Base-by-base conservation (phyloP, 2,329 filamentous ascomycete genomes). In the Diaporthe batatas region DNA sequence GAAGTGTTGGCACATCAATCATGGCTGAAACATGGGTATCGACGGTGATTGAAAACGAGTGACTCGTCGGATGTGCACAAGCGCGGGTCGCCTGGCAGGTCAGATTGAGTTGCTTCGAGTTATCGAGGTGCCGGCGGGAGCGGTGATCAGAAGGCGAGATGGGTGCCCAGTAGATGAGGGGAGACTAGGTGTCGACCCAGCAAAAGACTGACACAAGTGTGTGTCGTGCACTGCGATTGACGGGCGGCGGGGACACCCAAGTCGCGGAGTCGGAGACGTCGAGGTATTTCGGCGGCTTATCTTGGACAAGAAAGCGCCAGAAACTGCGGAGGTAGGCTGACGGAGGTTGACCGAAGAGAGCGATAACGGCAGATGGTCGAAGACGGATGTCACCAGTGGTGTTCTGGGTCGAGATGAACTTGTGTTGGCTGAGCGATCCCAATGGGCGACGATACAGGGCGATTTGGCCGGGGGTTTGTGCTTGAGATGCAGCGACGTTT, bases 1-100 rank as follows among this genome's bases (percentile, higher is more conserved):
- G 76, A 58, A 68, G 53, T 59, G 73, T 69, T 79, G 73, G 78
- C 78, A 74, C 75, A 72, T 78, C 75, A 79, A 77, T 76, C 81
- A 83, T 83, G 79, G 72, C 79, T 77, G 77, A 74, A 44, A 74
- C 80, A 82, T 82, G 72, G 67, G 74, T 74, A 29, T 62, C 51
- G 64, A 58, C 32, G 34, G 55, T 34, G 32, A 44, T 55, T 72
- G 25, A 21, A 59, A 70, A 70, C 21, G 53, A 68, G 54, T 25
- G 68, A 49, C 16, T 55, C 11, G 42, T 57, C 25, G 44, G 42
- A 34, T 59, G 54, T 67, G 36, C 32, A 49, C 44, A 53, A 44
- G 44, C 55, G 53, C 34, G 25, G 49, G n/a, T 54, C 68, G 68
- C 36, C 23, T 23, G 47, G 55, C 23, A 32, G 23, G 32, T 55